These are phyloP conservation scores for Fusarium haematococcum DNA, from an alignment of 2,329 filamentous ascomycete species.

Conservation along the genomic window DNA sequence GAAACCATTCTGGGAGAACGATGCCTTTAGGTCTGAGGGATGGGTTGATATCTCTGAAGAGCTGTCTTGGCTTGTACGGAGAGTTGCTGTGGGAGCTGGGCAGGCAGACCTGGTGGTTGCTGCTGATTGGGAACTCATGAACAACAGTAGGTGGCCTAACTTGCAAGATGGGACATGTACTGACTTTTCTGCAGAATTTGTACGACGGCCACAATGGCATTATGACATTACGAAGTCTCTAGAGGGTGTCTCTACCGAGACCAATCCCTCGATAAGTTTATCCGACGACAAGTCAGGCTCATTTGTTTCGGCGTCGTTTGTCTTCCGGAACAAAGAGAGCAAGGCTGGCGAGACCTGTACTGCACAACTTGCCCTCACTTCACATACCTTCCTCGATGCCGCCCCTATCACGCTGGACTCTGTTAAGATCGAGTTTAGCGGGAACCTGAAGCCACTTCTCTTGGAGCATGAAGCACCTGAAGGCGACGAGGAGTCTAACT, in stretches of 20 bases:
- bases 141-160: slow-evolving; percentile 60
- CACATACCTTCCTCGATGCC: slow-evolving; percentile 65
- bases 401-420: slow-evolving; percentile 63
- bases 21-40: slow-evolving; percentile 67
- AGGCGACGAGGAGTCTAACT: background rate
- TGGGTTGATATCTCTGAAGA: slow-evolving; percentile 72
- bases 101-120: slow-evolving; percentile 68
- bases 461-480: slow-evolving; percentile 56
- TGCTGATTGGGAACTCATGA: slow-evolving; percentile 74
- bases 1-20: slow-evolving; percentile 67
- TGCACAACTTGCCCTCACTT: slow-evolving; percentile 69
- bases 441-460: slow-evolving; percentile 66
- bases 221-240: slow-evolving; percentile 71
- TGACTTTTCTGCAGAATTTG: slow-evolving; percentile 59
- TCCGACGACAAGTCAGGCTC: slow-evolving; percentile 64
- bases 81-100: slow-evolving; percentile 64
- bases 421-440: slow-evolving; percentile 67
- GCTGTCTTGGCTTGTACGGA: slow-evolving; percentile 70
- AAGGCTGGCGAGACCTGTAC: slow-evolving; percentile 70
- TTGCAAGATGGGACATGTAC: background rate
- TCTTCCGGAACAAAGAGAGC: slow-evolving; percentile 68
- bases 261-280: slow-evolving; percentile 63
- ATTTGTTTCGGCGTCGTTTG: slow-evolving; percentile 66
- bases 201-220: slow-evolving; percentile 66
- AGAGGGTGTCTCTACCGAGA: slow-evolving; percentile 57